Conservation (phyloP, 2,329 filamentous ascomycete genomes). For the Hymenoscyphus occultus region DNA sequence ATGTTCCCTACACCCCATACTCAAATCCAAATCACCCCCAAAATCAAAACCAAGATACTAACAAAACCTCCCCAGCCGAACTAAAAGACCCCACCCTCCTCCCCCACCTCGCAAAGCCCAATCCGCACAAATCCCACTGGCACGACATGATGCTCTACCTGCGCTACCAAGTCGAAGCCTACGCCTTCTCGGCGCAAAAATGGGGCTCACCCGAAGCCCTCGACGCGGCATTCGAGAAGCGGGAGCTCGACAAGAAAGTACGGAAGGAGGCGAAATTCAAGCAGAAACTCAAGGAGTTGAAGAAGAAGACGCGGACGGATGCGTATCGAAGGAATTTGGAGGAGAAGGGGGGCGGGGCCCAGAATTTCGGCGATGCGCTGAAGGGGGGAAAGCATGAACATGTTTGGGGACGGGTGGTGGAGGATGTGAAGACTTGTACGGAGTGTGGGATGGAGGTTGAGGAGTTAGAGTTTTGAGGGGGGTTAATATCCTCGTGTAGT, state of each 20-base stretch:
- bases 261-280: conserved; percentile 91
- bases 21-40: background rate
- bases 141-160: conserved; percentile 99
- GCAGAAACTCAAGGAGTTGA: conserved; percentile 81
- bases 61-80: conserved; percentile 57
- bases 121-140: conserved; percentile 94
- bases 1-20: background rate
- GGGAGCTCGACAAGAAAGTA: conserved; percentile 75
- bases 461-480: conserved; percentile 47
- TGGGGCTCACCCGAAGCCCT: conserved; percentile 86
- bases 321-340: conserved; percentile 74
- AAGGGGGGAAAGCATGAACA: conserved; percentile 76
- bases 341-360: conserved; percentile 45
- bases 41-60: conserved; percentile 6
- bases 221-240: conserved; percentile 81
- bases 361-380: conserved; percentile 73
- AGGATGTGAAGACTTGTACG: conserved; percentile 75
- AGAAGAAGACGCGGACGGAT: conserved; percentile 89
- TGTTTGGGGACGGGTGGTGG: conserved; percentile 74
- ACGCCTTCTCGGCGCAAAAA: conserved; percentile 75
- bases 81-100: conserved; percentile 84
- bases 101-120: conserved; percentile 83
- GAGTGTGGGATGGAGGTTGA: conserved; percentile 78
- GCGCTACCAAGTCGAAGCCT: conserved; percentile 89
- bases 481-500: no score